phyloP scores from a whole-genome alignment of 805 yeast species.

The Suhomyces vadensis region DNA sequence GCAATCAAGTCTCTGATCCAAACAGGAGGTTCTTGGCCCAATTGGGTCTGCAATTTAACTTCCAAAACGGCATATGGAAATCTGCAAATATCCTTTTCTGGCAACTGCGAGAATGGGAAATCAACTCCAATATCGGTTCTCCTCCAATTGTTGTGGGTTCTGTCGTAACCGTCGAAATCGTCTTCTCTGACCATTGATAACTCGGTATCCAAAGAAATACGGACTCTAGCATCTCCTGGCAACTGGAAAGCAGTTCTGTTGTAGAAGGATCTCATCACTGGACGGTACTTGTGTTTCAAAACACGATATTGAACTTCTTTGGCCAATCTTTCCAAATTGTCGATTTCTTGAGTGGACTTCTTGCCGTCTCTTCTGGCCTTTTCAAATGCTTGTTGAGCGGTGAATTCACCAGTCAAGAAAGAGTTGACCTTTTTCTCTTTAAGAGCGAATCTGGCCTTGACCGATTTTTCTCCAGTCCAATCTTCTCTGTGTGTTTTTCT shows the following conservation, averaged over 20 bases:
- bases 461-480: constrained; percentile 99
- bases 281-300: constrained; percentile 79
- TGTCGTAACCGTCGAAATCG: constrained; percentile 87
- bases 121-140: constrained; percentile 98
- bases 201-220: constrained; percentile 97
- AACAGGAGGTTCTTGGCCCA: constrained; percentile 98
- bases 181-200: constrained; percentile 97
- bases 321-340: constrained; percentile 87
- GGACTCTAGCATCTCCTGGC: constrained; percentile 98
- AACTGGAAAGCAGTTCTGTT: constrained; percentile 98
- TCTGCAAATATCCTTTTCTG: constrained; percentile 82
- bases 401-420: constrained; percentile 78
- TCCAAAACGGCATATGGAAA: constrained; percentile 98
- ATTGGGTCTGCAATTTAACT: constrained; percentile 94
- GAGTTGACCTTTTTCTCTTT: constrained; percentile 89
- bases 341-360: constrained; percentile 83
- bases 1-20: constrained; percentile 95
- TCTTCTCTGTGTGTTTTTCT: constrained; percentile 98
- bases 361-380: constrained; percentile 92
- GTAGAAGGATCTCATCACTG: constrained; percentile 94
- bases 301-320: constrained; percentile 90
- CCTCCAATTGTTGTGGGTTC: constrained; percentile 95
- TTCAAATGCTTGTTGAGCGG: constrained; percentile 87
- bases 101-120: constrained; percentile 87
- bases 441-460: constrained; percentile 91